Conservation (phyloP, 257 asterid genomes). For the Paulownia fortunei region DNA sequence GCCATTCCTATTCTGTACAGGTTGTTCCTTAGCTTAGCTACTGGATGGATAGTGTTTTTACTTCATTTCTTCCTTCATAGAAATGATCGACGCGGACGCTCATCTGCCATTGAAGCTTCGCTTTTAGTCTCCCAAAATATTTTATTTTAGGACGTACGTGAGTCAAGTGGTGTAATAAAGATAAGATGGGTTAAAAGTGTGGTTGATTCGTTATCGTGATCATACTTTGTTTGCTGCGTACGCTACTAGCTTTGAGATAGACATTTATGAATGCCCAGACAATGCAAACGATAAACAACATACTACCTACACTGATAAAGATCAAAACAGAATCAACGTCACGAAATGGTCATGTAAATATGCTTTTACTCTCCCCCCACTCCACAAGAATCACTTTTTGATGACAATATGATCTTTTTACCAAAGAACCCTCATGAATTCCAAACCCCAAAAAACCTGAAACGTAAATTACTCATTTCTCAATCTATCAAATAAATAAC, state of each 20-base stretch:
- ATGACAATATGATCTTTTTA: too few species aligned
- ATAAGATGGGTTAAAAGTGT: constrained; percentile 19
- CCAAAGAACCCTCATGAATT: background rate
- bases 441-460: background rate
- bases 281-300: background rate
- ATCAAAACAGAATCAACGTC: constrained; percentile 34
- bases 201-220: constrained; percentile 9
- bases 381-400: background rate
- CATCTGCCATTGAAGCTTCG: too few species aligned
- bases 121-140: too few species aligned
- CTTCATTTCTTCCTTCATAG: too few species aligned
- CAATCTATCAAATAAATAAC: too few species aligned
- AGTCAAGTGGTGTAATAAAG: too few species aligned
- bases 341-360: constrained; percentile 26
- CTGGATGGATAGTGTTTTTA: too few species aligned
- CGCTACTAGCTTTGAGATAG: constrained; percentile 11
- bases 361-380: background rate
- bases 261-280: constrained; percentile 29
- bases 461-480: background rate
- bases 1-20: too few species aligned
- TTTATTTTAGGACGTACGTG: too few species aligned
- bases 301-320: background rate
- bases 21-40: too few species aligned
- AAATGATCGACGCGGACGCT: too few species aligned
- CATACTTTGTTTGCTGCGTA: constrained; percentile 34